A percentile compares a stretch with the other conserved stretches of the same genome.
Evolutionary conservation across 108 stramenopile genomes (phyloP).

Genomic region (Nannochloropsis salina): DNA sequence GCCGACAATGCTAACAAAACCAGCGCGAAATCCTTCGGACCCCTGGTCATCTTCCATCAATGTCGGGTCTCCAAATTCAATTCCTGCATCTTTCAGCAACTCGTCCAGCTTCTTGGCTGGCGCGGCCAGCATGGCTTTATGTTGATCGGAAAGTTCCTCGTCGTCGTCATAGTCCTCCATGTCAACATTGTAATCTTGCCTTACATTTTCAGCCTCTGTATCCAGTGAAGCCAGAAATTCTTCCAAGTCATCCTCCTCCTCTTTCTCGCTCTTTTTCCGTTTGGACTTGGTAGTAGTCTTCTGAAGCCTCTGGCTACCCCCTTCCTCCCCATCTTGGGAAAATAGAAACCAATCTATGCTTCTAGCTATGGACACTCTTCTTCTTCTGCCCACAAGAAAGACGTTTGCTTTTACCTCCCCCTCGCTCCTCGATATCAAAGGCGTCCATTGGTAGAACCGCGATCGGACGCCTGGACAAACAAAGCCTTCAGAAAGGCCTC

Average conservation of each 20-base stretch:
- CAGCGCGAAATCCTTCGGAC: constrained; percentile 39
- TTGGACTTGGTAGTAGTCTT: background rate
- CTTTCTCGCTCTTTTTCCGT: background rate
- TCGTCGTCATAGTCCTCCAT: constrained; percentile 27
- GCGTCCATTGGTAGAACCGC: no score
- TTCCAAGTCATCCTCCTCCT: constrained; percentile 33
- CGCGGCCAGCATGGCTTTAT: constrained; percentile 25
- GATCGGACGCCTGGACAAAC: no score
- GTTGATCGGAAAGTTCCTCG: constrained; percentile 26
- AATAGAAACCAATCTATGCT: no score
- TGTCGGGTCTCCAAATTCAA: constrained; percentile 26
- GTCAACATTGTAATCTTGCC: constrained; percentile 21
- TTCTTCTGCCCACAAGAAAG: no score
- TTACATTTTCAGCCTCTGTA: background rate
- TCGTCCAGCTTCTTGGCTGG: constrained; percentile 23
- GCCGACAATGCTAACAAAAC: constrained; percentile 53
- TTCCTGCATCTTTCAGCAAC: constrained; percentile 30
- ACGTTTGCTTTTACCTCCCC: no score
- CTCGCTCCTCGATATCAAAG: no score
- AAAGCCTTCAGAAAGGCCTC: no score
- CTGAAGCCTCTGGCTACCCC: no score
- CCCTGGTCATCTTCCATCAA: constrained; percentile 23
- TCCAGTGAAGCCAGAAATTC: constrained; percentile 15
- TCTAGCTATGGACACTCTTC: no score
- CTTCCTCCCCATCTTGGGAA: no score